Evolutionary conservation across 169 alveolate genomes (phyloP).

Genomic region (Cryptosporidium meleagridis): DNA sequence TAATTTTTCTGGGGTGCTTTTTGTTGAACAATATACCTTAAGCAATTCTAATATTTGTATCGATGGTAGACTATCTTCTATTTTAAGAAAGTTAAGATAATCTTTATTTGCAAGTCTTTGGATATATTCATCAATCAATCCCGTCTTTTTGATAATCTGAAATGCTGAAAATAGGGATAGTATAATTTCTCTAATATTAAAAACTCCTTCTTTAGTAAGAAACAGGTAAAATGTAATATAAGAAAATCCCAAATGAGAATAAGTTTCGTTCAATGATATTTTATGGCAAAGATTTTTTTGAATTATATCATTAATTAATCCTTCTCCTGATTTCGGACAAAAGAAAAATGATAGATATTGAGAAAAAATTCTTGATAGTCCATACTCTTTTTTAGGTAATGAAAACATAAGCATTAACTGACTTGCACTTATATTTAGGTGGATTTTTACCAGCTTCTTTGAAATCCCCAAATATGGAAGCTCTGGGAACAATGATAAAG

Average conservation of each 20-base stretch:
- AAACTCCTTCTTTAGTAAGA: slow-evolving; percentile 11
- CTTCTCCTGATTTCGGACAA: slow-evolving; percentile 9
- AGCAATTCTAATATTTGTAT: slow-evolving; percentile 12
- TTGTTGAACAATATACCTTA: background rate
- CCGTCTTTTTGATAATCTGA: slow-evolving; percentile 1
- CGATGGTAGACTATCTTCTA: slow-evolving; percentile 8
- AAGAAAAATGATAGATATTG: background rate
- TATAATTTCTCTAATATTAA: background rate
- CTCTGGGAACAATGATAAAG: slow-evolving; percentile 11
- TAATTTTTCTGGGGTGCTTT: slow-evolving; percentile 1
- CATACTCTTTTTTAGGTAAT: slow-evolving; percentile 19
- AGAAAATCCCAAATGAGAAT: slow-evolving; percentile 36
- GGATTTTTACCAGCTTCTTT: slow-evolving; percentile 4
- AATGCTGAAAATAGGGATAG: background rate
- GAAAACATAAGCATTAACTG: slow-evolving; percentile 34
- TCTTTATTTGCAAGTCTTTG: background rate
- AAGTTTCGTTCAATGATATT: background rate
- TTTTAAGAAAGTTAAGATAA: background rate
- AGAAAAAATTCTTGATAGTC: slow-evolving; percentile 5
- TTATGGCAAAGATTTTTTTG: slow-evolving; percentile 3
- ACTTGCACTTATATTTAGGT: background rate
- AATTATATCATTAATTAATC: background rate
- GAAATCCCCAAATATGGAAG: slow-evolving; percentile 19
- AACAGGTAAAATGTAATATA: background rate
- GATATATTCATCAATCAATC: slow-evolving; percentile 23